A percentile compares a stretch with the other conserved stretches of the same genome.
phyloP scores from a whole-genome alignment of 1,284 basidiomycete species.

The Tilletia caries region DNA sequence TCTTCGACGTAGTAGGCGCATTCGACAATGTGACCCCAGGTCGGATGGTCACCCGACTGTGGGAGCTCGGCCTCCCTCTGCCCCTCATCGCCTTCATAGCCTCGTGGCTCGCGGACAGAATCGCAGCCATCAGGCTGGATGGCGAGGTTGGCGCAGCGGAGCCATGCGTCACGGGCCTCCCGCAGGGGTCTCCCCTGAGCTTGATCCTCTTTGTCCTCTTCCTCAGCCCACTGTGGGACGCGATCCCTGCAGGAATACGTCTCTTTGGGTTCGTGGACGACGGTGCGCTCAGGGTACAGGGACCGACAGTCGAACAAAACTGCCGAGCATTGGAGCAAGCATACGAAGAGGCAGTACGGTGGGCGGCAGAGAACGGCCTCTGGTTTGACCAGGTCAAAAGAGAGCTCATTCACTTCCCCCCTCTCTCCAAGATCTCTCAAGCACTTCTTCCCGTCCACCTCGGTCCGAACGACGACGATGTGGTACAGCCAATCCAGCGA shows the following conservation, averaged over 20 bases:
- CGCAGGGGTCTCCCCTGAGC: constrained; percentile 11
- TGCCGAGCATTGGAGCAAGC: neutral
- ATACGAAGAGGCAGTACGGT: neutral
- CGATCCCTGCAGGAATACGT: neutral
- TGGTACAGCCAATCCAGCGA: neutral
- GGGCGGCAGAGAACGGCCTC: neutral
- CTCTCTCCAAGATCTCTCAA: too few species aligned
- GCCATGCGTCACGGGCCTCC: neutral
- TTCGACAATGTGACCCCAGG: neutral
- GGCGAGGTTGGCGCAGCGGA: neutral
- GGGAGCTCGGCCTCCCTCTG: neutral
- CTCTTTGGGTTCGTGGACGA: constrained; percentile 10
- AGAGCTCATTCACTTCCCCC: constrained; percentile 14
- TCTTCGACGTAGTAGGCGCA: constrained; percentile 5
- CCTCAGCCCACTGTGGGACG: neutral
- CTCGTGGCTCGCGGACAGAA: neutral
- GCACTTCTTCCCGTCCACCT: neutral
- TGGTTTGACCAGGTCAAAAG: neutral
- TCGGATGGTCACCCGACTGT: neutral
- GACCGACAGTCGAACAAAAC: neutral
- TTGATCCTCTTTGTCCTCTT: constrained; percentile 4
- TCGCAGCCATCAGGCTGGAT: neutral
- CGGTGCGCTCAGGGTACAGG: neutral
- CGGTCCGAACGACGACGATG: neutral
- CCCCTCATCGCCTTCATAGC: neutral